Percentiles rank a stretch among this genome's conserved stretches.
These are phyloP conservation scores for Lepidium didymum DNA, from an alignment of 345 rosid species.

Conservation along the genomic window DNA sequence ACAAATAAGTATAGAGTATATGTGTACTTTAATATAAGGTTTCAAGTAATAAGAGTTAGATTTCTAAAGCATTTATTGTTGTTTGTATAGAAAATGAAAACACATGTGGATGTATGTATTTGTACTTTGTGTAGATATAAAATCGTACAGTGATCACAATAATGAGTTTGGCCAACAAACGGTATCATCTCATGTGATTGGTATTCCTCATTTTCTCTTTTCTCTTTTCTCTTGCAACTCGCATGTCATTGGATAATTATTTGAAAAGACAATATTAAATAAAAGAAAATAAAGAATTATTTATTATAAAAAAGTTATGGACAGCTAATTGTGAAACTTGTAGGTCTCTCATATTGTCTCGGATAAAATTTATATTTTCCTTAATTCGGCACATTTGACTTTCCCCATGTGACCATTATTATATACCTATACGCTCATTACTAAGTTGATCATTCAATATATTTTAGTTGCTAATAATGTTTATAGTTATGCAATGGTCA, in stretches of 20 bases:
- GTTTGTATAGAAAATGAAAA: neutral
- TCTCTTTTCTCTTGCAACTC: neutral
- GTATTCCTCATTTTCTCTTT: neutral
- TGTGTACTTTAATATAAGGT: neutral
- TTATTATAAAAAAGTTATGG: conserved; percentile 1
- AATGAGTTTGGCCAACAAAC: conserved; percentile 24
- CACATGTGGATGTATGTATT: conserved; percentile 1
- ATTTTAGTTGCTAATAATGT: conserved; percentile 11
- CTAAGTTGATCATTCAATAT: neutral
- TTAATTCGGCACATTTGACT: conserved; percentile 9
- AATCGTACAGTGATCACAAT: conserved; percentile 16
- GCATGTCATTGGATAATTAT: conserved; percentile 16
- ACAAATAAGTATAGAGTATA: neutral
- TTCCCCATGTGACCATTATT: conserved; percentile 22
- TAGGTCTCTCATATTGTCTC: conserved; percentile 18
- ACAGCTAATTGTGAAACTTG: conserved; percentile 24
- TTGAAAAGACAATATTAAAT: neutral
- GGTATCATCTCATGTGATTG: conserved; percentile 30
- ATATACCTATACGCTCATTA: conserved; percentile 2
- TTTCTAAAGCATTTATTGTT: neutral
- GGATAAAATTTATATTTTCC: neutral
- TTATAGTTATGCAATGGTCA: conserved; percentile 6
- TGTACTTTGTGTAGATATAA: conserved; percentile 12
- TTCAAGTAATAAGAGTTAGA: neutral
- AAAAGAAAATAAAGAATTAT: neutral